Base-by-base conservation (phyloP, 208 protist species). In the Trypanosoma mega region DNA sequence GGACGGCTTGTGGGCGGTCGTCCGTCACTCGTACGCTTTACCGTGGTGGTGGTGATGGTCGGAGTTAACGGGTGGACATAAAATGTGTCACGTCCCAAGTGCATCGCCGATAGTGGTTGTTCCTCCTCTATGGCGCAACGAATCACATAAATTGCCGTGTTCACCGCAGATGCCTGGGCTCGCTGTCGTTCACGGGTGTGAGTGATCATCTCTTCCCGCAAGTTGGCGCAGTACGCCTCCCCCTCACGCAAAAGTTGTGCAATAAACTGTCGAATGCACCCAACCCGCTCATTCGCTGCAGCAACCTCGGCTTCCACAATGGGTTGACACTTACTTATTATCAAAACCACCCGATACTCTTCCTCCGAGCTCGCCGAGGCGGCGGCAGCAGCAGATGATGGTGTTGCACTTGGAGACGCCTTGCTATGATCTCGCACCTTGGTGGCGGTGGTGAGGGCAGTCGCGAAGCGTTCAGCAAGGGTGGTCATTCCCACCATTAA, bases 51-150 rank as follows among this genome's bases (percentile, higher is more conserved):
- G 37, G 36, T 33, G 20, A 34, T 29, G 43, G 20, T 39, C 30
- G 41, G 37, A 41, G 1, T 53, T 21, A 20, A 34, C 63, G 53
- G 7, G 26, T 33, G n/a, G 21, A 84, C 44, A n/a, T 80, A 57
- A 45, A 96, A 96, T 7, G 90, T 96, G 20, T 76, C 83, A 31
- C 80, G 86, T 27, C 90, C 90, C 41, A 96, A 75, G 70, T 96
- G 86, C 79, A 93, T 90, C 6, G 41, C 1, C 1, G 81, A 67
- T 2, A 72, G 57, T 34, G 57, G 45, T n/a, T 50, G 23, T 57
- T 96, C 90, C 55, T 74, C 55, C 75, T 96, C 90, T 47, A 96
- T 85, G 48, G 74, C 72, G 55, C 72, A 77, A 39, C 85, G 85
- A 46, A 96, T 52, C 16, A 76, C 36, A 67, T 87, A 90, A n/a